Base-by-base conservation (phyloP, 2,329 filamentous ascomycete genomes). In the Talaromyces sp. region DNA sequence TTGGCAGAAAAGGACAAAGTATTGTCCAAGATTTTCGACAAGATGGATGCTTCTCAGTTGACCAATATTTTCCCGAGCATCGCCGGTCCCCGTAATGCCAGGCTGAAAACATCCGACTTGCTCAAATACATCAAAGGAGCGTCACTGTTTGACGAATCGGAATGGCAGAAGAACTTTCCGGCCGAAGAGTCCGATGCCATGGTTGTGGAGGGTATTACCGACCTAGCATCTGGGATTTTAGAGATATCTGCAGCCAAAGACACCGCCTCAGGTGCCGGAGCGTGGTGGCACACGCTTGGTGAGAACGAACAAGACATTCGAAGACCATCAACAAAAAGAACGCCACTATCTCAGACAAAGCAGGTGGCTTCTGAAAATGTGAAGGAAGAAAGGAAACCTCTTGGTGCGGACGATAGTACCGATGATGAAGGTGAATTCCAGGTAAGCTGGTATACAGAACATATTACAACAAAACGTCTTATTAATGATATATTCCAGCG, bases 1-100 rank as follows among this genome's bases (percentile, higher is more conserved):
- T 69, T 88, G 12, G 74, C 75, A 57, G 79, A 81, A 29, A 88
- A 87, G 67, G 85, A 88, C 66, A 83, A 79, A 68, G 78, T 83
- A 19, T 81, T 88, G 56, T 75, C 74, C 8, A 85, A 82, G 59
- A 71, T 88, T 24, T 76, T 85, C 27, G 84, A 87, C 66, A 82
- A 83, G 62, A 77, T 86, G 54, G 83, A 86, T 64, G 74, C 76
- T 1, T 78, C 81, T 46, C 81, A 82, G 5, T 74, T 84, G 53
- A 79, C 79, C 17, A 77, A 78, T 11, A 78, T 85, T 2, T 87
- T 88, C 66, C 85, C 84, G 5, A 79, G 79, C 24, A 77, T 79
- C 21, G 75, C 78, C 29, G 78, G 79, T 19, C 64, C 78, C 56
- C 82, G 79, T 56, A 65, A 71, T 26, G 73, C 74, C 41, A 75